Conservation (phyloP, 1,139 yeast genomes). For the Debaryomyces sp. region DNA sequence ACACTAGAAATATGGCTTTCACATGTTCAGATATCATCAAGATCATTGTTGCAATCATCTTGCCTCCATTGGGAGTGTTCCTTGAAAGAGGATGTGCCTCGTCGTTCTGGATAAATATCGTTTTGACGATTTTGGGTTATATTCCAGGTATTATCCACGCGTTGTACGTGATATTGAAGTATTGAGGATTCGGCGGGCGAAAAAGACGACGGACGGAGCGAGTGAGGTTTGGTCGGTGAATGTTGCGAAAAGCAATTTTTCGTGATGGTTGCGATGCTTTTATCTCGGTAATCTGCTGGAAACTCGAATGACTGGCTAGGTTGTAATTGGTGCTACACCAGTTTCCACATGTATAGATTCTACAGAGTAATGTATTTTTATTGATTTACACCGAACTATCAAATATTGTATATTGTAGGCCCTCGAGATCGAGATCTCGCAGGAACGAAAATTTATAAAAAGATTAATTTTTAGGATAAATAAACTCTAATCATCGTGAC, state of each 20-base stretch:
- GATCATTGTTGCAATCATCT: constrained; percentile 60
- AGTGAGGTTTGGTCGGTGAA: not conserved
- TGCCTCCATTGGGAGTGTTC: constrained; percentile 79
- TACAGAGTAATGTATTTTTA: not conserved
- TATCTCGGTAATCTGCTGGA: not conserved
- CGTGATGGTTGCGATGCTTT: not conserved
- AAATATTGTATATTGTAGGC: constrained; percentile 2
- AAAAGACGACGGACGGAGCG: not conserved
- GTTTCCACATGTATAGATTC: not conserved
- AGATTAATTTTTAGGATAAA: not conserved
- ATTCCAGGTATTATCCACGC: constrained; percentile 71
- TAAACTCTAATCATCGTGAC: not conserved
- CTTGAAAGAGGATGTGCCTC: constrained; percentile 65
- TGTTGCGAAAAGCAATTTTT: not conserved
- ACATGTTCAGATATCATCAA: constrained; percentile 62
- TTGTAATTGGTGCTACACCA: not conserved
- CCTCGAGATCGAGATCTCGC: not conserved
- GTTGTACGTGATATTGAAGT: constrained; percentile 52
- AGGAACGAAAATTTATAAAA: not conserved
- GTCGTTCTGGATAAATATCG: constrained; percentile 58
- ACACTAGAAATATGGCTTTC: constrained; percentile 41
- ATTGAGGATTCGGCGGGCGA: constrained; percentile 17
- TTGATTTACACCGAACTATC: not conserved
- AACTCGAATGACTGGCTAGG: not conserved
- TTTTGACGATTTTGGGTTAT: constrained; percentile 65